Base-by-base conservation (phyloP, 140 eudicot species). In the Stevia rebaudiana region DNA sequence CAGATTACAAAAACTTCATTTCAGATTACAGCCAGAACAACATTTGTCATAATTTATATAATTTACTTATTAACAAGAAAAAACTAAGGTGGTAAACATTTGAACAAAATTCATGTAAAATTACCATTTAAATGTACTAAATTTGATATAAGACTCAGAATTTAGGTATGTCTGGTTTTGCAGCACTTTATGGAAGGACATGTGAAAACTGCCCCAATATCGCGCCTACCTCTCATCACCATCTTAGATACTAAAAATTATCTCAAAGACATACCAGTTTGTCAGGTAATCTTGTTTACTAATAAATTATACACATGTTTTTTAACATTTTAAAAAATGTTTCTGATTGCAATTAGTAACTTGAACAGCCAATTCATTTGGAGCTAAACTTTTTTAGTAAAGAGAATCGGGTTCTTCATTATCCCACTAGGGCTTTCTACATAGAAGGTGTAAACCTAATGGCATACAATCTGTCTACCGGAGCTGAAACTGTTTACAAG, bases 161-260 rank as follows among this genome's bases (percentile, higher is more conserved):
- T 36, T 24, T 49, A 17, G 53, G 25, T 39, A 46, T 72, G 24
- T 77, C 35, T 61, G 58, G 8, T 31, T 81, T 79, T 67, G 72
- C 92, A 91, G 98, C 98, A 92, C 77, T 92, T 92, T 61, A 85
- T 92, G 98, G 98, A 92, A 84, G 98, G 95, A 66, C 98, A 92
- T 71, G 89, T 96, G 13, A 92, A 88, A 82, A 88, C 84, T 78
- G 86, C 92, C 51, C 96, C 98, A 63, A 88, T 92, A 68, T 75
- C 95, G 50, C 92, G 98, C 31, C 66, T 92, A 66, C 98, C 98
- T 72, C 91, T 92, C 46, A 81, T 91, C 54, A 88, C 95, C 35
- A 76, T 91, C 57, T 51, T 91, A 79, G 98, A 91, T 62, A 72
- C 87, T 61, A 91, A 78, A 76, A 72, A 81, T 79, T 75, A 79